Conservation (phyloP, 352 stramenopile species). For the Globisporangium nunn region DNA sequence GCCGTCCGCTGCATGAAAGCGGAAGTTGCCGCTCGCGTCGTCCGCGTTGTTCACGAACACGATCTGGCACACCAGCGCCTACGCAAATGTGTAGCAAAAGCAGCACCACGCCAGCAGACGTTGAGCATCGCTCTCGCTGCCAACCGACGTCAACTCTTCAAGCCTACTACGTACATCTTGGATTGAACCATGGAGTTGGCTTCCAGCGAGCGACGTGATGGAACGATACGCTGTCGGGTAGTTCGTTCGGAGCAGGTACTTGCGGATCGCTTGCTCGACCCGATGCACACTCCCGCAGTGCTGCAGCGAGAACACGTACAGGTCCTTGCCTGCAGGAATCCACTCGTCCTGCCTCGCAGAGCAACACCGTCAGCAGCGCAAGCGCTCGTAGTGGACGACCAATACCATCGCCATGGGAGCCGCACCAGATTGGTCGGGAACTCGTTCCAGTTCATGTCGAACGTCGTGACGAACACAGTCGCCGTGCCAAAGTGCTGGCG, state of each 20-base stretch:
- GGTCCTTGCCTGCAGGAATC: constrained; percentile 63
- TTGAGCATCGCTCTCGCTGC: neutral
- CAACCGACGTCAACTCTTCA: neutral
- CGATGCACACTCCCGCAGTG: constrained; percentile 59
- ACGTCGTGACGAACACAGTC: constrained; percentile 74
- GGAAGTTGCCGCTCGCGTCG: constrained; percentile 72
- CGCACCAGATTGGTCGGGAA: constrained; percentile 58
- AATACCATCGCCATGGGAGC: neutral
- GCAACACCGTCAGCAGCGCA: neutral
- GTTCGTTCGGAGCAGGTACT: constrained; percentile 68
- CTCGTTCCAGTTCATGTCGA: constrained; percentile 72
- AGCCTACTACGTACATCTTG: constrained; percentile 41
- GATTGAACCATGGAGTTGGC: constrained; percentile 34
- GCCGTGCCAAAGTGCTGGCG: constrained; percentile 60
- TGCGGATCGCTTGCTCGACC: constrained; percentile 60
- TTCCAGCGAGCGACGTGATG: constrained; percentile 76
- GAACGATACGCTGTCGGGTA: constrained; percentile 74
- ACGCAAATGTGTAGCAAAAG: neutral
- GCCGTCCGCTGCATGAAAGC: constrained; percentile 57
- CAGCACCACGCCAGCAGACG: constrained; percentile 1
- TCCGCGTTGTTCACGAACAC: constrained; percentile 84
- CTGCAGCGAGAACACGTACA: constrained; percentile 82
- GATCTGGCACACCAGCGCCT: constrained; percentile 76
- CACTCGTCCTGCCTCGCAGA: constrained; percentile 37
- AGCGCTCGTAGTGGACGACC: neutral